Evolutionary conservation across 306 rosid species (phyloP).

Genomic region (Cicer bijugum): DNA sequence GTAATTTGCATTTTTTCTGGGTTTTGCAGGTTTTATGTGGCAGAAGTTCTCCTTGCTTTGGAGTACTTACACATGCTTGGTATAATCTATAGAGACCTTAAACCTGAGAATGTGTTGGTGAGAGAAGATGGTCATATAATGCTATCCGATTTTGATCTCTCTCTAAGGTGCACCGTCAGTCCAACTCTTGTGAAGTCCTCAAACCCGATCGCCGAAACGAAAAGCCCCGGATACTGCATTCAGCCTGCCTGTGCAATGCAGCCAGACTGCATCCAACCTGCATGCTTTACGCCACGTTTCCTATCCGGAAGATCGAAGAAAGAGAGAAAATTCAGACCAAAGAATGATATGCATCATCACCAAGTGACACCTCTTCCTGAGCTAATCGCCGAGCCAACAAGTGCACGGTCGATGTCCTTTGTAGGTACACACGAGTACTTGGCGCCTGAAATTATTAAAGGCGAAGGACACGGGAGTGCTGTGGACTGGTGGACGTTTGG

Average conservation of each 20-base stretch:
- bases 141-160: slow-evolving; percentile 97
- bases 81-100: slow-evolving; percentile 92
- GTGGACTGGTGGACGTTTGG: slow-evolving; percentile 99
- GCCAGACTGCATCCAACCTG: slow-evolving; percentile 84
- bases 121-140: slow-evolving; percentile 98
- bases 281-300: slow-evolving; percentile 82
- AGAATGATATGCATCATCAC: slow-evolving; percentile 61
- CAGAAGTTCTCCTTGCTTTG: slow-evolving; percentile 97
- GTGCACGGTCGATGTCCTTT: slow-evolving; percentile 94
- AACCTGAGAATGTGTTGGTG: slow-evolving; percentile 96
- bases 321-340: slow-evolving; percentile 64
- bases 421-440: slow-evolving; percentile 98
- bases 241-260: slow-evolving; percentile 82
- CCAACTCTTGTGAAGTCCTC: slow-evolving; percentile 82
- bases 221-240: slow-evolving; percentile 74
- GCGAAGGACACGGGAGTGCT: slow-evolving; percentile 99
- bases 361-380: slow-evolving; percentile 87
- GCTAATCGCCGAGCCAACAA: slow-evolving; percentile 88
- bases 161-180: slow-evolving; percentile 81
- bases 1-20: slow-evolving; percentile 4
- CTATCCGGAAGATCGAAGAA: slow-evolving; percentile 70
- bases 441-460: slow-evolving; percentile 94
- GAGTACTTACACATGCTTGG: slow-evolving; percentile 99
- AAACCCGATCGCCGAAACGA: slow-evolving; percentile 52
- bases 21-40: slow-evolving; percentile 84